phyloP scores from a whole-genome alignment of 805 yeast species.

The Saccharomycopsis selenospora region DNA sequence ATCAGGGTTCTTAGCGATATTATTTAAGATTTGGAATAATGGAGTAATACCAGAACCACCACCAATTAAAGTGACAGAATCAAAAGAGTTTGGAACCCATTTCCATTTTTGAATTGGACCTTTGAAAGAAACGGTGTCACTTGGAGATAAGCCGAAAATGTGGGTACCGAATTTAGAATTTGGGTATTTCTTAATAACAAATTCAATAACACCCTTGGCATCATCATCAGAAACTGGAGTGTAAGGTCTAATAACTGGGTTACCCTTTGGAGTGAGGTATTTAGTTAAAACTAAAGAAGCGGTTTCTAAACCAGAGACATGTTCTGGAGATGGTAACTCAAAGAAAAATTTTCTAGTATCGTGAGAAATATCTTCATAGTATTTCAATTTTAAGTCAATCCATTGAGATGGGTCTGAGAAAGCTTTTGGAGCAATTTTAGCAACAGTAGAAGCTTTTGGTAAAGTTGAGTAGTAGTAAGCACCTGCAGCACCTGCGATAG shows the following conservation, averaged over 20 bases:
- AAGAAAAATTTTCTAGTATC: conserved; percentile 68
- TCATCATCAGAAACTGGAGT: conserved; percentile 77
- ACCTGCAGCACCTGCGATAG: conserved; percentile 21
- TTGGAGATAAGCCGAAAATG: conserved; percentile 58
- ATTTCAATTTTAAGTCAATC: conserved; percentile 54
- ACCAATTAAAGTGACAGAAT: conserved; percentile 75
- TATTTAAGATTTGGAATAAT: conserved; percentile 76
- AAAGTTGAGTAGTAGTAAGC: conserved; percentile 22
- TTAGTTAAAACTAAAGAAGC: conserved; percentile 81
- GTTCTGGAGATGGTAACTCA: conserved; percentile 58
- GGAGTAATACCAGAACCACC: conserved; percentile 99
- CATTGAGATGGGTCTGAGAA: conserved; percentile 61
- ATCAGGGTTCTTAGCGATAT: conserved; percentile 66
- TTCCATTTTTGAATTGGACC: conserved; percentile 92
- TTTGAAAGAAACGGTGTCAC: conserved; percentile 83
- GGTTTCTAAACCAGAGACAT: conserved; percentile 65
- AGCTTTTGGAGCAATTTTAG: conserved; percentile 31
- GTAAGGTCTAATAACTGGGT: conserved; percentile 77
- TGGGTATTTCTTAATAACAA: conserved; percentile 78
- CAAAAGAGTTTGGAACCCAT: conserved; percentile 80
- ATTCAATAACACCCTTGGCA: conserved; percentile 65
- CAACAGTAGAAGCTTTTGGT: conserved; percentile 24
- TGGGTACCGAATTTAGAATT: conserved; percentile 80
- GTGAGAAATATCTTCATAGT: conserved; percentile 42
- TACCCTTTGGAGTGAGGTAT: conserved; percentile 76